Evolutionary conservation across 2,329 filamentous ascomycete genomes (phyloP).

Genomic region (Fusarium ambrosium): DNA sequence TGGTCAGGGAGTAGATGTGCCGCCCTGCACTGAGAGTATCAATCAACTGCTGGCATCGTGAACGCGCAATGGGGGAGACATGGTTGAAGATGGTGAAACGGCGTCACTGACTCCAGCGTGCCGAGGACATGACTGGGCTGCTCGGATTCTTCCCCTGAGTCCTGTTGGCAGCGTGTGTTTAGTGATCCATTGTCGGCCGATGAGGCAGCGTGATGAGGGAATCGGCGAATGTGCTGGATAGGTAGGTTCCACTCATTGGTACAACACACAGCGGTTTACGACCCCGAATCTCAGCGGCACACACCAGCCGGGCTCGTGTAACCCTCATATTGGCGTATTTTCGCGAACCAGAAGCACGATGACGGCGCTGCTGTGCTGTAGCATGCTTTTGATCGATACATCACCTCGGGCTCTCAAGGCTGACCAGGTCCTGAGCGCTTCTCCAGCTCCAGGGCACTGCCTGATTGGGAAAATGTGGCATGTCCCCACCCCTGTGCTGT

Average conservation of each 20-base stretch:
- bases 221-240: neutral
- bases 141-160: neutral
- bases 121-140: neutral
- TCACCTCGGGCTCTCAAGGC: constrained; percentile 22
- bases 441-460: constrained; percentile 27
- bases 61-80: neutral
- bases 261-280: neutral
- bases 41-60: constrained; percentile 17
- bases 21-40: constrained; percentile 14
- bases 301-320: constrained; percentile 26
- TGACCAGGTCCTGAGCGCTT: constrained; percentile 13
- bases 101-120: neutral
- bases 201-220: neutral
- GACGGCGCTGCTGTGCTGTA: constrained; percentile 24
- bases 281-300: neutral
- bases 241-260: neutral
- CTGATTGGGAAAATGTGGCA: constrained; percentile 38
- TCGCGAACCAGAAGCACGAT: constrained; percentile 34
- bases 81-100: constrained; percentile 5
- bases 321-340: constrained; percentile 31
- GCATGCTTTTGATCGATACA: constrained; percentile 26
- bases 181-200: neutral
- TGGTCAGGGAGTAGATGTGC: neutral
- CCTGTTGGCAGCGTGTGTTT: neutral
- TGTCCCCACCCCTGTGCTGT: constrained; percentile 27